Evolutionary conservation across 2,329 filamentous ascomycete genomes (phyloP), one percentile per base, ranked within the genome.

Genomic region (Delphinella strobiligena): DNA sequence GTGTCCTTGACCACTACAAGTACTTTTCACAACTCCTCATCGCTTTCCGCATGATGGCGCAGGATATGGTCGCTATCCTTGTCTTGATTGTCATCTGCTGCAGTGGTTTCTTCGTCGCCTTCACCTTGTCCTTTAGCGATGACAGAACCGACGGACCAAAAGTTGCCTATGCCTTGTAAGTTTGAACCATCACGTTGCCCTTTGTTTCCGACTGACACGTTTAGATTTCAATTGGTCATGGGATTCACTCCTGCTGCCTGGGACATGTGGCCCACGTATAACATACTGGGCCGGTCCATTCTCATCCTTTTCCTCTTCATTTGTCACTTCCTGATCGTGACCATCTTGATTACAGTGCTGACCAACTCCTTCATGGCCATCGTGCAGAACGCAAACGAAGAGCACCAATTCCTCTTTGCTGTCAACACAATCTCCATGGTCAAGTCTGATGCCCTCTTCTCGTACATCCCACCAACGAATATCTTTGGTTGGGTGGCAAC

Each of bases 391-490:
- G 87, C 88, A 5, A 85, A 86, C 40, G 82, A 95, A 57, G 89
- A 95, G 61, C 88, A 95, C 51, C 76, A 80, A 48, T 95, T 94
- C 55, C 63, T 95, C 2, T 95, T 96, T 54, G 89, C 89, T 0
- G 87, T 96, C 58, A 96, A 95, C 55, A 93, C 89, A 4, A 93
- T 95, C 36, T 93, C 86, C 4, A 93, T 94, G 84, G 89, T 95
- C 48, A 96, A 95, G 60, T 94, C 91, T n/a, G 89, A 96, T 57
- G 83, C 87, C 0, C 67, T 95, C 0, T 96, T 96, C 66, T 93
- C 86, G 3, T 95, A 95, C 56, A 75, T 95, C 45, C 83, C 89
- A 1, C 89, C 89, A 0, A 81, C 83, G 11, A 96, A 96, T 55
- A 82, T 95, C 19, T 73, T 95, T 46, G 88, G 85, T 1, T 96